These are phyloP conservation scores for Candida sanyaensis DNA, from an alignment of 1,139 yeast species.

Conservation along the genomic window DNA sequence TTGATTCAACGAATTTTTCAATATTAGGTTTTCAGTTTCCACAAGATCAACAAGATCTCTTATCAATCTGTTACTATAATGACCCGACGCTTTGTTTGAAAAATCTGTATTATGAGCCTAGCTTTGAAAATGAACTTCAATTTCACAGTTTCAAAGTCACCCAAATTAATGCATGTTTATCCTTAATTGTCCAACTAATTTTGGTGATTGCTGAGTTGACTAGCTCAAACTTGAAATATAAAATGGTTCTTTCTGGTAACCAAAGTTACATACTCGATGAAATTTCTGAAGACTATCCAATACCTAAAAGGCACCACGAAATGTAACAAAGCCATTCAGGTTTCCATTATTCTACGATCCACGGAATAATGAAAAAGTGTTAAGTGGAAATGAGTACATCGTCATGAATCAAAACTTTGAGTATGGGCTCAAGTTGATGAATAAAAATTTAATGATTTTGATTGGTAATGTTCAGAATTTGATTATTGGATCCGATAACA, in stretches of 20 bases:
- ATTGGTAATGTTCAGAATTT: constrained; percentile 24
- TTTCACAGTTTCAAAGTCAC: constrained; percentile 17
- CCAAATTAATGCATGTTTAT: constrained; percentile 35
- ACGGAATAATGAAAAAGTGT: constrained; percentile 22
- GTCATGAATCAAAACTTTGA: constrained; percentile 34
- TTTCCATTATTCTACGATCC: constrained; percentile 34
- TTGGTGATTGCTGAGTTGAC: constrained; percentile 26
- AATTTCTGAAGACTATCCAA: constrained; percentile 17
- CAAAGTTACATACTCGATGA: constrained; percentile 30
- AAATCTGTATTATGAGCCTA: constrained; percentile 15
- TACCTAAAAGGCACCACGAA: constrained; percentile 4
- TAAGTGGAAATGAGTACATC: constrained; percentile 13
- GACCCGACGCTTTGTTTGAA: constrained; percentile 9
- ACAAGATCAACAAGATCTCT: constrained; percentile 28
- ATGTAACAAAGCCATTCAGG: constrained; percentile 2
- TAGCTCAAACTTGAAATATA: constrained; percentile 28
- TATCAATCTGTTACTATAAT: constrained; percentile 33
- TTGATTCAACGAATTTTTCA: constrained; percentile 24
- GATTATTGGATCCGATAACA: constrained; percentile 11
- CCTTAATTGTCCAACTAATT: constrained; percentile 31
- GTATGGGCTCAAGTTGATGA: constrained; percentile 33
- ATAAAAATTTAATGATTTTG: constrained; percentile 31
- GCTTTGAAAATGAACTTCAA: constrained; percentile 10
- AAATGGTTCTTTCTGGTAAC: constrained; percentile 26
- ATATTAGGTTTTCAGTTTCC: constrained; percentile 44